These are phyloP conservation scores for Gossypium armourianum DNA, from an alignment of 441 rosid genomes.

Conservation along the genomic window DNA sequence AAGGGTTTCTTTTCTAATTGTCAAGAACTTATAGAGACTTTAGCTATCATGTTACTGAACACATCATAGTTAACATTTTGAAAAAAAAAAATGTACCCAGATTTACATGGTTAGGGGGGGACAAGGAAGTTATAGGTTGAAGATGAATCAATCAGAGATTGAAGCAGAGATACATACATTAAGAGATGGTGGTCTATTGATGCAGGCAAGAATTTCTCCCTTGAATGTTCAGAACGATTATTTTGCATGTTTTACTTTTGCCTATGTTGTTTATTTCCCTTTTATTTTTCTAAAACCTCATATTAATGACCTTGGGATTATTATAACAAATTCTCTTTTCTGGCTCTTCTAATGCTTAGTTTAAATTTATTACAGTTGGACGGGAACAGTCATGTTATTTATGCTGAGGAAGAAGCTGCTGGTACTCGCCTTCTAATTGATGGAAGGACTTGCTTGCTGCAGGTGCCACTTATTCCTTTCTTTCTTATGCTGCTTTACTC, in stretches of 20 bases:
- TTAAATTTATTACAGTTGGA: conserved; percentile 54
- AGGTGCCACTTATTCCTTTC: conserved; percentile 33
- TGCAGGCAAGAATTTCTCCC: conserved; percentile 70
- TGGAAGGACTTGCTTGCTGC: conserved; percentile 98
- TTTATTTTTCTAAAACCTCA: not conserved
- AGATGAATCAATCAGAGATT: conserved; percentile 79
- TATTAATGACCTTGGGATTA: not conserved
- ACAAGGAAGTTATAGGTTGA: conserved; percentile 82
- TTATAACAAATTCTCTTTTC: not conserved
- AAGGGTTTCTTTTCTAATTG: conserved; percentile 7
- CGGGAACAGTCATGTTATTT: conserved; percentile 97
- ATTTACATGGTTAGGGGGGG: conserved; percentile 93
- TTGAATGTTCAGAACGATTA: not conserved
- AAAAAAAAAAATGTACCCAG: conserved; percentile 32
- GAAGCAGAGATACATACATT: conserved; percentile 96
- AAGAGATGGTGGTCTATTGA: conserved; percentile 96
- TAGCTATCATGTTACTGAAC: conserved; percentile 13
- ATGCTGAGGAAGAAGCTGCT: conserved; percentile 99
- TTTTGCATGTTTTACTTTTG: conserved; percentile 7
- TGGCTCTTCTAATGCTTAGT: conserved; percentile 13
- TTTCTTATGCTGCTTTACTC: not conserved
- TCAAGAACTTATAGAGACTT: conserved; percentile 14
- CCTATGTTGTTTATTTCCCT: not conserved
- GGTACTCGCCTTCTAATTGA: conserved; percentile 99
- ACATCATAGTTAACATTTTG: conserved; percentile 16